Conservation (phyloP, 1,139 yeast genomes). For the Geotrichum australiense region DNA sequence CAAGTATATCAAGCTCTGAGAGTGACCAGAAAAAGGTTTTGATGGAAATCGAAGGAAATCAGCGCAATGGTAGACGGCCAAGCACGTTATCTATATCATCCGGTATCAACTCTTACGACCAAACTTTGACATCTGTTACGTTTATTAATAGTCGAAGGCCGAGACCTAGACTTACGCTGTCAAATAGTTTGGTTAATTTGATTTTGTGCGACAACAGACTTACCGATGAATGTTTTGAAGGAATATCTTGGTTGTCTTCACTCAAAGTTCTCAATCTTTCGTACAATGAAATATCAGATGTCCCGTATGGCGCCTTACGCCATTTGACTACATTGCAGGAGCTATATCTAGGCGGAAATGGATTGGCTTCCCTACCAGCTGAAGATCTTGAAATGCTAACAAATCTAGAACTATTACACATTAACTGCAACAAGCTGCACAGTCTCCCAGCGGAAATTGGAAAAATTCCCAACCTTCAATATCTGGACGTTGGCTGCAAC, state of each 20-base stretch:
- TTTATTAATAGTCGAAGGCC: slow-evolving; percentile 10
- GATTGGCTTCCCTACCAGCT: slow-evolving; percentile 68
- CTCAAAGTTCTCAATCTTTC: slow-evolving; percentile 66
- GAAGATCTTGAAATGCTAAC: slow-evolving; percentile 69
- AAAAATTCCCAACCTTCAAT: slow-evolving; percentile 54
- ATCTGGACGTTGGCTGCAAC: slow-evolving; percentile 88
- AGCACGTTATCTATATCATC: slow-evolving; percentile 24
- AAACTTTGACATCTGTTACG: slow-evolving; percentile 9
- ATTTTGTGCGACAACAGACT: slow-evolving; percentile 79
- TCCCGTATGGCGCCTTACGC: slow-evolving; percentile 65
- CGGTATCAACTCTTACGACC: slow-evolving; percentile 19
- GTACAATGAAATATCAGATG: slow-evolving; percentile 76
- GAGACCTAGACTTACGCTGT: slow-evolving; percentile 20
- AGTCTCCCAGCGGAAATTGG: slow-evolving; percentile 87
- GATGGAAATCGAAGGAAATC: slow-evolving; percentile 20
- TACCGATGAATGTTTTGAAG: slow-evolving; percentile 68
- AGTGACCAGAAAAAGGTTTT: slow-evolving; percentile 12
- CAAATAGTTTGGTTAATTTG: slow-evolving; percentile 46
- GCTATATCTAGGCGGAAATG: slow-evolving; percentile 80
- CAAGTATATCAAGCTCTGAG: slow-evolving; percentile 15
- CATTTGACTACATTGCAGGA: slow-evolving; percentile 54
- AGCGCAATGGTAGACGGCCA: slow-evolving; percentile 22
- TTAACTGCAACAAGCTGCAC: slow-evolving; percentile 80
- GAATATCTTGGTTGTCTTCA: slow-evolving; percentile 52
- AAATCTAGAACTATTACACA: slow-evolving; percentile 52